A percentile compares a stretch with the other conserved stretches of the same genome.
Evolutionary conservation across 441 rosid species (phyloP).

Genomic region (Euphorbia celastroides): DNA sequence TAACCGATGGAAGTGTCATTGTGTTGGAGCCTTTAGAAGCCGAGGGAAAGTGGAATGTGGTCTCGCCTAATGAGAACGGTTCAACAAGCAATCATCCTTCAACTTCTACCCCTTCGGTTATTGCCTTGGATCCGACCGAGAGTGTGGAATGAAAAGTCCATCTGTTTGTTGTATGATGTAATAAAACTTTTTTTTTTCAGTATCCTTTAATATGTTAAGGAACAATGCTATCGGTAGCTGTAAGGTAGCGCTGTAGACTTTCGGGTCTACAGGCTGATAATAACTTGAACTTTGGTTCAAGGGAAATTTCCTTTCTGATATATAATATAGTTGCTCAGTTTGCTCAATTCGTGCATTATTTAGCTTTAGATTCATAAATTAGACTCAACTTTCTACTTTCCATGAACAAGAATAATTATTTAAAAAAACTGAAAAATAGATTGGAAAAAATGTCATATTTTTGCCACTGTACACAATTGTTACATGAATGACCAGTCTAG

Average conservation of each 20-base stretch:
- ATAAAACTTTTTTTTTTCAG: not conserved
- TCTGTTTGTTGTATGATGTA: not conserved
- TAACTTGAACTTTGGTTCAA: not conserved
- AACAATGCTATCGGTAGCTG: not conserved
- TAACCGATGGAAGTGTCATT: slow-evolving; percentile 48
- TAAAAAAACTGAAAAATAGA: no score
- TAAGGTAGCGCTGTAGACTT: not conserved
- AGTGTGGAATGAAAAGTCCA: slow-evolving; percentile 20
- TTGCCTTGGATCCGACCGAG: slow-evolving; percentile 36
- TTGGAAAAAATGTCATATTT: no score
- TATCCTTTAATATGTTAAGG: not conserved
- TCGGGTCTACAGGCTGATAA: not conserved
- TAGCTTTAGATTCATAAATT: no score
- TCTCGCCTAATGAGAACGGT: slow-evolving; percentile 46
- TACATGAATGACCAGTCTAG: no score
- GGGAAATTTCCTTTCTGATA: not conserved
- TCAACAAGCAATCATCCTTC: slow-evolving; percentile 25
- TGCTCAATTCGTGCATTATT: not conserved
- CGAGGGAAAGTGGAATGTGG: slow-evolving; percentile 49
- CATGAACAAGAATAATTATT: no score
- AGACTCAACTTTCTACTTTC: no score
- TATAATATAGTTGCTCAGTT: not conserved
- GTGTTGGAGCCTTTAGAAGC: slow-evolving; percentile 64
- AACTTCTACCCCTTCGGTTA: slow-evolving; percentile 17
- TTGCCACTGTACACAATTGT: no score